Percentiles rank a stretch among this genome's conserved stretches.
Conservation (phyloP, 169 alveolate genomes). For the Plasmodium gaboni region DNA sequence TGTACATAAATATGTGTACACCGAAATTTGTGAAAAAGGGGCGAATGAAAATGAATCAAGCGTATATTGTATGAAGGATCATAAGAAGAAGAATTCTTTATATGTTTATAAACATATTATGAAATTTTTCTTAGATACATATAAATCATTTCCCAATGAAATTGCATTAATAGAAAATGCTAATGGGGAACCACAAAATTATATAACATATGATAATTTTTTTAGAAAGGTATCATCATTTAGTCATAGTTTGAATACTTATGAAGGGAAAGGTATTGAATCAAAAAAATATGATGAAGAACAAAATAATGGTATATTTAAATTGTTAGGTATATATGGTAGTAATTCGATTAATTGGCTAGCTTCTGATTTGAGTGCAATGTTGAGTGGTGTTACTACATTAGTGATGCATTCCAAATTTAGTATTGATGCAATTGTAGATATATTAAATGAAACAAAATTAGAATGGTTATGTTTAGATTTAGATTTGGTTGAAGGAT, state of each 20-base stretch:
- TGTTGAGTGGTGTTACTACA: slow-evolving; percentile 26
- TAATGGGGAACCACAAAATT: slow-evolving; percentile 3
- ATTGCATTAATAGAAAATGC: slow-evolving; percentile 23
- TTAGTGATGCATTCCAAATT: slow-evolving; percentile 65
- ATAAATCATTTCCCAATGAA: too few relatives aligned
- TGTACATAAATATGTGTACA: too few relatives aligned
- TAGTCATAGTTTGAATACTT: not conserved
- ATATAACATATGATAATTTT: not conserved
- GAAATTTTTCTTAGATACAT: too few relatives aligned
- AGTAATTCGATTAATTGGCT: slow-evolving; percentile 55
- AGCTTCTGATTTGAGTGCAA: slow-evolving; percentile 21
- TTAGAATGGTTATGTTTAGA: slow-evolving; percentile 61
- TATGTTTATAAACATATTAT: too few relatives aligned
- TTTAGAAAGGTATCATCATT: not conserved
- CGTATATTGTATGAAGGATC: too few relatives aligned
- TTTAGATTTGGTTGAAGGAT: not conserved
- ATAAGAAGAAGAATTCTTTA: too few relatives aligned
- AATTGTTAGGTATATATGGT: slow-evolving; percentile 49
- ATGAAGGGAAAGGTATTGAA: slow-evolving; percentile 39
- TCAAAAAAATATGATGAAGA: slow-evolving; percentile 23
- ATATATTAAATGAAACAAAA: slow-evolving; percentile 39
- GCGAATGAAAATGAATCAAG: too few relatives aligned
- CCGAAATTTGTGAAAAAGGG: too few relatives aligned
- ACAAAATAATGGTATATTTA: slow-evolving; percentile 31
- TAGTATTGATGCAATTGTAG: slow-evolving; percentile 34